Evolutionary conservation across 1,284 basidiomycete genomes (phyloP).

Genomic region (Pseudozyma hubeiensis): DNA sequence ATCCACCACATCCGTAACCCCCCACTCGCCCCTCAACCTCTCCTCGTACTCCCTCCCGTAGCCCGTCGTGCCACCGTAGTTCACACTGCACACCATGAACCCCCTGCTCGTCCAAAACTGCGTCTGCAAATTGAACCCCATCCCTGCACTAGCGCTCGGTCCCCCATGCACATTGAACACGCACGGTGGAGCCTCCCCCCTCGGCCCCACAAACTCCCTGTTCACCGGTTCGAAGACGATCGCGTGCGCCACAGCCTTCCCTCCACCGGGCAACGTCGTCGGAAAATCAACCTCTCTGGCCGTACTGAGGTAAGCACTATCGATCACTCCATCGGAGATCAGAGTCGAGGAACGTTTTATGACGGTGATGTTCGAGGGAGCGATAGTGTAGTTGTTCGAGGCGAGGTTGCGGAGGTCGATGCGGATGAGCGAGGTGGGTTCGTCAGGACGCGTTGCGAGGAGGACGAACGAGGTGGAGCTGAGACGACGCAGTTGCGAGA

Average conservation of each 20-base stretch:
- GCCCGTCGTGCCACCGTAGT: conserved; percentile 78
- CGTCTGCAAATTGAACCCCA: conserved; percentile 72
- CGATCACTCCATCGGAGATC: conserved; percentile 34
- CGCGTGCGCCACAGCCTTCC: conserved; percentile 69
- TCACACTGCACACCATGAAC: conserved; percentile 75
- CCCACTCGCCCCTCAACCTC: conserved; percentile 76
- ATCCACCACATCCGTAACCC: conserved; percentile 76
- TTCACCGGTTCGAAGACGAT: conserved; percentile 77
- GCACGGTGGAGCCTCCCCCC: conserved; percentile 76
- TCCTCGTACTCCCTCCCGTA: conserved; percentile 71
- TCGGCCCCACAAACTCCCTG: conserved; percentile 72
- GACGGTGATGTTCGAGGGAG: conserved; percentile 25
- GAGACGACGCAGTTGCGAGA: conserved; percentile 37
- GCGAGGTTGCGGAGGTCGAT: conserved; percentile 39
- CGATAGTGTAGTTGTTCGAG: conserved; percentile 13
- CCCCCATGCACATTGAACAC: conserved; percentile 77
- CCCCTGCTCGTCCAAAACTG: conserved; percentile 71
- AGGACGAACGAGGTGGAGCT: conserved; percentile 39
- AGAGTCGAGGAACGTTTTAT: conserved; percentile 46
- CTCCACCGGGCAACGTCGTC: conserved; percentile 52
- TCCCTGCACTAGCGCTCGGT: conserved; percentile 73
- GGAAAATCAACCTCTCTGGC: conserved; percentile 58
- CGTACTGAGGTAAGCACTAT: conserved; percentile 35
- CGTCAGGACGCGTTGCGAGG: conserved; percentile 29
- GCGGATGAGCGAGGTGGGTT: conserved; percentile 39